A percentile compares a stretch with the other conserved stretches of the same genome.
Evolutionary conservation across 83 land plant genomes (phyloP).

Genomic region (Picea abies): DNA sequence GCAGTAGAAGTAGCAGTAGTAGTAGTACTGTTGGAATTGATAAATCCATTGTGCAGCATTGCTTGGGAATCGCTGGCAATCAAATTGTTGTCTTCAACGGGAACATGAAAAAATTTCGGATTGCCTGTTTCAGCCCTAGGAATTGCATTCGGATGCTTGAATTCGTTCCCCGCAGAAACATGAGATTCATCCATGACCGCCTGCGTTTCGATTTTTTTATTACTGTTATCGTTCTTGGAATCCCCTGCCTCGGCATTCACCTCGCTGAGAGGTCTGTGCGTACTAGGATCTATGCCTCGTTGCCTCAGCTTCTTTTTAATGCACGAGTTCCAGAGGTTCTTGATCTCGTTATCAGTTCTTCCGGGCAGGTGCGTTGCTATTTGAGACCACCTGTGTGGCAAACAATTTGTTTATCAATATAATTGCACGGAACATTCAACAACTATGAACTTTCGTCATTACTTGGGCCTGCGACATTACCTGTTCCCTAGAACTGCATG

Average conservation of each 20-base stretch:
- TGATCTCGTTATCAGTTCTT: constrained; percentile 56
- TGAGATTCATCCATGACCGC: neutral
- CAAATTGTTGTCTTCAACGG: neutral
- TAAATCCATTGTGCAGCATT: neutral
- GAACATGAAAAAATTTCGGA: neutral
- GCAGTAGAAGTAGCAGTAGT: neutral
- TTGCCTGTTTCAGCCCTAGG: neutral
- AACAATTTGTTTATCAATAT: neutral
- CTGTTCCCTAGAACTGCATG: constrained; percentile 54
- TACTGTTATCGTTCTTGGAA: neutral
- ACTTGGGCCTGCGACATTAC: constrained; percentile 6
- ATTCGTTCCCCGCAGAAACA: neutral
- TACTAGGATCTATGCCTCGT: constrained; percentile 53
- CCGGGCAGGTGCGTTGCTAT: constrained; percentile 58
- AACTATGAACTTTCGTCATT: neutral
- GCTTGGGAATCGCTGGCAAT: neutral
- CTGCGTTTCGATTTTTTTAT: neutral
- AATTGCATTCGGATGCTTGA: neutral
- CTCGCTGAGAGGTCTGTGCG: constrained; percentile 28
- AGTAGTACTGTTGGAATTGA: neutral
- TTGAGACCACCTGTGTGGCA: constrained; percentile 42
- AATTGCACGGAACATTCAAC: neutral
- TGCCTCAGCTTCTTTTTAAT: constrained; percentile 56
- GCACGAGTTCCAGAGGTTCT: constrained; percentile 52
- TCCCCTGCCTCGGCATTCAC: neutral